These are phyloP conservation scores for Entomortierella beljakovae DNA, from an alignment of 192 early-diverging fungal species.

Conservation along the genomic window DNA sequence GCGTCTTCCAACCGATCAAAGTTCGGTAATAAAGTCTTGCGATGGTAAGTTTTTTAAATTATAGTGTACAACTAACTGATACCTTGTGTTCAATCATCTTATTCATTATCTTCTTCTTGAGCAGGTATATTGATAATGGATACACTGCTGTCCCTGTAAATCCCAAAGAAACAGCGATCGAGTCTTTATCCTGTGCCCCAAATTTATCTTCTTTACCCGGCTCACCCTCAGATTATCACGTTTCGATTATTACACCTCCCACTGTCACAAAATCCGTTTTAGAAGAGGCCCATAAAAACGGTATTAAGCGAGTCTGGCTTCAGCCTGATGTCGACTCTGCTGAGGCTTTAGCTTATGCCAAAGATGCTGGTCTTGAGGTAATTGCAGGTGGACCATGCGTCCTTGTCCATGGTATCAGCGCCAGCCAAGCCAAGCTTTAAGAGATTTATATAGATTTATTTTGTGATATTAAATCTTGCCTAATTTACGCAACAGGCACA, in stretches of 20 bases:
- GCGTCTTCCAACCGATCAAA: constrained; percentile 78
- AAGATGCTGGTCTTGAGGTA: constrained; percentile 60
- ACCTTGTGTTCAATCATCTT: background rate
- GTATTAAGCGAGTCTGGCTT: constrained; percentile 75
- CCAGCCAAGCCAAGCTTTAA: constrained; percentile 31
- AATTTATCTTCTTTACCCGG: constrained; percentile 56
- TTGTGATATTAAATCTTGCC: background rate
- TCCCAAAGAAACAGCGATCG: constrained; percentile 57
- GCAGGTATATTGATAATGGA: constrained; percentile 43
- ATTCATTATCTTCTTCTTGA: background rate
- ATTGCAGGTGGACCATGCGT: constrained; percentile 78
- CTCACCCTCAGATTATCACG: constrained; percentile 56
- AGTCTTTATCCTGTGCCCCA: constrained; percentile 46
- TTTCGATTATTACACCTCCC: constrained; percentile 82
- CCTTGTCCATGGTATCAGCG: constrained; percentile 61
- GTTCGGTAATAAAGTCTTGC: constrained; percentile 88
- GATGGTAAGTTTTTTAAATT: constrained; percentile 67
- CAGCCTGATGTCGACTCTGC: constrained; percentile 76
- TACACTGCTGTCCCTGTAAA: constrained; percentile 51
- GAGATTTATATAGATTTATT: background rate
- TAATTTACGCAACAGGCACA: constrained; percentile 22
- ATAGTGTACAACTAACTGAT: background rate
- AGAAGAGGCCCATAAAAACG: constrained; percentile 65
- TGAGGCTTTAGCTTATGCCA: constrained; percentile 62
- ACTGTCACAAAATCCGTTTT: constrained; percentile 69